Evolutionary conservation across 1,139 yeast species (phyloP), one percentile per base, ranked within the genome.

Genomic region (Dujonia santamariae): DNA sequence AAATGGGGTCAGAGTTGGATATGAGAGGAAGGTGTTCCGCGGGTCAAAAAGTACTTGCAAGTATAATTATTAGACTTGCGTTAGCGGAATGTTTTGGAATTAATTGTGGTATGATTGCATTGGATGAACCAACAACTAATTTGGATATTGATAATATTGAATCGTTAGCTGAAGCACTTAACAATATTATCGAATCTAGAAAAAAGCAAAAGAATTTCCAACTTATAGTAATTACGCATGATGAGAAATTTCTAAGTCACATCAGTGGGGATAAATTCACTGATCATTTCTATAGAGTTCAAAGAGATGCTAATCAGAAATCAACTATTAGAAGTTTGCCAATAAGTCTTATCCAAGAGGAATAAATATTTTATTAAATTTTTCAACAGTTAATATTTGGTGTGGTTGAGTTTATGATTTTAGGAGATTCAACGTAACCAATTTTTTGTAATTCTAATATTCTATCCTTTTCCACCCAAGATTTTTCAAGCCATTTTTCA

Each of bases 1-100:
- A 94, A 53, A 87, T 85, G 47, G 94, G 85, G 36, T 84, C 80
- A 1, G 98, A 92, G 55, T 65, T 94, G 31, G 99, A 94, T 52
- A 94, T 94, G 99, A 74, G 98, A 44, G 99, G 98, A 1, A 67
- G 98, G 38, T 94, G 99, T 56, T 87, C 97, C 2, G 98, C 98
- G 0, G 99, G 99, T 1, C 99, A 94, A 57, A 87, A 88, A 53
- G 97, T 94, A 2, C 64, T 94, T 37, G 96, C 98, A 0, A 83
- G 95, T 37, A 88, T 94, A 35, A 80, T 94, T 25, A 90, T 94
- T 36, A 71, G 99, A 37, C 65, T 94, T 39, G 97, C 97, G 0
- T 64, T 94, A 33, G 95, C 97, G 0, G 98, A 94, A 56, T 87
- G 97, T 52, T 92, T 94, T 64, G 98, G 98, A 7, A 74, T 80